Base-by-base conservation (phyloP, 1,284 basidiomycete species). In the Boletus subluridellus region DNA sequence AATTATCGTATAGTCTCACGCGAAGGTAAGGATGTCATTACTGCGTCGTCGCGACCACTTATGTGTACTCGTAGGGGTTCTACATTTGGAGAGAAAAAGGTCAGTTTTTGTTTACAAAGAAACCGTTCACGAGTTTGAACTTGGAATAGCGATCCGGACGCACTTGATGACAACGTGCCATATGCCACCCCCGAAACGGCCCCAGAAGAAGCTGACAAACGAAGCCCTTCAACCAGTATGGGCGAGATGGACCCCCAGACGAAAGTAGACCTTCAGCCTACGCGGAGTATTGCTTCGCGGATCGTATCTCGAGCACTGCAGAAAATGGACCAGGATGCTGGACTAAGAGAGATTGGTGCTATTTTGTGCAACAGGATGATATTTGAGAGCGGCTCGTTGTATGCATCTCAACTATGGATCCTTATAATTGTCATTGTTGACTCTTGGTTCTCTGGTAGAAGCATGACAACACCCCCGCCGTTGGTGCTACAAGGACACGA, bases 1-100 rank as follows among this genome's bases (percentile, higher is more conserved):
- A 32, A 49, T 44, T 60, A 30, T 44, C 15, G 11, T 30, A n/a
- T 61, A 49, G 53, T 45, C n/a, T 57, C 39, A 39, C 35, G 24
- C 12, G 24, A 49, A 11, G 46, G 59, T 42, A 28, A 32, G 42
- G 11, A n/a, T 42, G 9, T 21, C 5, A 4, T 15, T 3, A 4
- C 9, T 0, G 21, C 4, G 26, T 24, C 32, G 9, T 44, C 15
- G 5, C 4, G 8, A 41, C 14, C 2, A 1, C 24, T 45, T 8
- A 39, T 44, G 10, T 24, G 8, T 5, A 3, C 26, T 30, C 7
- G 5, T 49, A 63, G 62, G 58, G 26, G 37, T 26, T 45, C 41
- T 52, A 3, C 9, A 42, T 37, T 37, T 61, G 24, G 42, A 61
- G 47, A 50, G 14, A 41, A 59, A 57, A 37, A 1, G 46, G 56